A percentile compares a stretch with the other conserved stretches of the same genome.
phyloP scores from a whole-genome alignment of 768 basidiomycete species.

The Lentinus tigrinus region DNA sequence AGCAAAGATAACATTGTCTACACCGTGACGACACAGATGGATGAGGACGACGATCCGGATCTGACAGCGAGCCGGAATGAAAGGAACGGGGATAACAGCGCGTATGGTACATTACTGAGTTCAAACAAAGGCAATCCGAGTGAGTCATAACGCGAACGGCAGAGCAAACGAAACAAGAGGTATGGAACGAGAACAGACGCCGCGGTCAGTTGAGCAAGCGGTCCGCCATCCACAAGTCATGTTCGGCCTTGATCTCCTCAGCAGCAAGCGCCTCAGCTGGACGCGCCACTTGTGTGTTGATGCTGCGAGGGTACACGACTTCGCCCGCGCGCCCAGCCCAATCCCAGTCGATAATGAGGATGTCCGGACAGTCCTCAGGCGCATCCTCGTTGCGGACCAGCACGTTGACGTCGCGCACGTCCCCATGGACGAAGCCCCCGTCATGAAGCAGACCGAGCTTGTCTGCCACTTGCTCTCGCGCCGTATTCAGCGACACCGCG shows the following conservation, averaged over 20 bases:
- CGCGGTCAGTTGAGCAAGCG: no score
- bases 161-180: no score
- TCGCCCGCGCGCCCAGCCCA: not conserved
- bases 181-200: no score
- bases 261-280: not conserved
- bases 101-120: no score
- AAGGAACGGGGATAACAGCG: no score
- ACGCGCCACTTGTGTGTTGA: not conserved
- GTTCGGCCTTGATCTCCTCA: not conserved
- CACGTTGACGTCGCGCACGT: constrained; percentile 1
- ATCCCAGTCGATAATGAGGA: constrained; percentile 1
- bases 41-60: no score
- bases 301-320: not conserved
- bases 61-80: no score
- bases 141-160: no score
- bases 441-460: not conserved
- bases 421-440: not conserved
- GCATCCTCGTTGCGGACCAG: not conserved
- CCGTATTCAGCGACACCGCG: not conserved
- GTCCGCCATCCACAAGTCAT: constrained; percentile 3
- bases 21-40: no score
- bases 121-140: no score
- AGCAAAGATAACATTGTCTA: no score
- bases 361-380: not conserved
- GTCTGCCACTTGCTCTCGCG: not conserved